A percentile compares a stretch with the other conserved stretches of the same genome.
These are phyloP conservation scores for Ananas comosus DNA, from an alignment of 176 grass and related monocot genomes.

Conservation along the genomic window DNA sequence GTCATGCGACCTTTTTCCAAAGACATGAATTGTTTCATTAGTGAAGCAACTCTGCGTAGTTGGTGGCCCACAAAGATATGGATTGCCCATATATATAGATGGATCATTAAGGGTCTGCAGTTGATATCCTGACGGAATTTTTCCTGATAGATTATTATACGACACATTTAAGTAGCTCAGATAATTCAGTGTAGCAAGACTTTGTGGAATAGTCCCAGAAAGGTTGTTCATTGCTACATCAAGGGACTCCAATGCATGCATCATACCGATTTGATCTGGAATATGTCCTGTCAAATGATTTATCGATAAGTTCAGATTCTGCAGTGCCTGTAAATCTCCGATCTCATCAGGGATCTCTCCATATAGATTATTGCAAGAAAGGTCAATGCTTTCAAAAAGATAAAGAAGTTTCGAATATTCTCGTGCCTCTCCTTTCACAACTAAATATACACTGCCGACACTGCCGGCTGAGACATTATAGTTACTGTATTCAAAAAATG, in stretches of 20 bases:
- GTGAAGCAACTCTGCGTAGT: too few species aligned
- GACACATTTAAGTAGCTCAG: conserved; percentile 3
- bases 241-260: conserved; percentile 14
- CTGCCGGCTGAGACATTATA: not conserved
- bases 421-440: not conserved
- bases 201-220: conserved; percentile 15
- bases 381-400: conserved; percentile 1
- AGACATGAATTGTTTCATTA: too few species aligned
- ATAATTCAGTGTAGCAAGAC: conserved; percentile 9
- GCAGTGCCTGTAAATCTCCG: not conserved
- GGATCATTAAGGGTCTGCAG: too few species aligned
- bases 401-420: not conserved
- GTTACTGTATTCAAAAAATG: too few species aligned
- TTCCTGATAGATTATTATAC: too few species aligned
- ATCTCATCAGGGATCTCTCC: conserved; percentile 15
- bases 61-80: too few species aligned
- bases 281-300: conserved; percentile 13
- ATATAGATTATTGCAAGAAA: conserved; percentile 2
- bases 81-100: too few species aligned
- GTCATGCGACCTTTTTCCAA: not conserved
- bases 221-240: conserved; percentile 22
- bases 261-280: conserved; percentile 1
- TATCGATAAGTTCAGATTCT: not conserved
- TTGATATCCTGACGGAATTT: too few species aligned
- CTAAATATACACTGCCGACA: conserved; percentile 10